phyloP scores from a whole-genome alignment of 2,329 filamentous ascomycete genomes.

The Trichophaea hybrida region DNA sequence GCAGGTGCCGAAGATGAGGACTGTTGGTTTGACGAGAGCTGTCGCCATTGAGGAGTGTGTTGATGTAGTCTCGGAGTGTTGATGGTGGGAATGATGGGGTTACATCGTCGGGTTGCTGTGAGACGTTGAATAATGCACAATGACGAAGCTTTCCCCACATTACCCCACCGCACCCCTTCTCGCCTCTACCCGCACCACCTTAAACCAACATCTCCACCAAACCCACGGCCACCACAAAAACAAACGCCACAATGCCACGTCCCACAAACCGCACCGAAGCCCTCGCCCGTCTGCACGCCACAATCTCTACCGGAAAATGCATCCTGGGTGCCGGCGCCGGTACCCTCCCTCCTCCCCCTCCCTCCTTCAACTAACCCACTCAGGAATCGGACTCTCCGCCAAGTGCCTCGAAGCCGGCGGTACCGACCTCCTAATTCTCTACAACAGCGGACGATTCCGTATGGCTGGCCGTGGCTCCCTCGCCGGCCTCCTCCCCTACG shows the following conservation, averaged over 20 bases:
- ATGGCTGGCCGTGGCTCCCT: conserved; percentile 58
- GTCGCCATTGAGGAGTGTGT: no score
- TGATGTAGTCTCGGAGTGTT: no score
- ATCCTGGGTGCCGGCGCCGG: conserved; percentile 2
- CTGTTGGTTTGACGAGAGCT: conserved; percentile 27
- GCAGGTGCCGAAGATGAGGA: conserved; percentile 47
- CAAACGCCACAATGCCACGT: background rate
- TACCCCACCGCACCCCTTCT: no score
- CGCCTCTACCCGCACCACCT: background rate
- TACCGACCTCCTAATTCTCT: conserved; percentile 55
- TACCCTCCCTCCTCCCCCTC: background rate
- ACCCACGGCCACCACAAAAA: background rate
- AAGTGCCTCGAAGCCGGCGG: conserved; percentile 57
- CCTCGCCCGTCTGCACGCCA: background rate
- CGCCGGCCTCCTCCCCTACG: conserved; percentile 46
- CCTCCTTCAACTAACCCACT: background rate
- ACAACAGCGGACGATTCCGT: conserved; percentile 57
- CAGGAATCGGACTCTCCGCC: conserved; percentile 53
- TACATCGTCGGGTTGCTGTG: no score
- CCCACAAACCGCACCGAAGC: background rate
- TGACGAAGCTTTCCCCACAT: no score
- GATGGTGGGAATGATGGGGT: no score
- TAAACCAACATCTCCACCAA: background rate
- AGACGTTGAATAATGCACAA: no score
- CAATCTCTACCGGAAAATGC: background rate